These are phyloP conservation scores for Secale cereale DNA, from an alignment of 176 grass and related monocot genomes.

Conservation along the genomic window DNA sequence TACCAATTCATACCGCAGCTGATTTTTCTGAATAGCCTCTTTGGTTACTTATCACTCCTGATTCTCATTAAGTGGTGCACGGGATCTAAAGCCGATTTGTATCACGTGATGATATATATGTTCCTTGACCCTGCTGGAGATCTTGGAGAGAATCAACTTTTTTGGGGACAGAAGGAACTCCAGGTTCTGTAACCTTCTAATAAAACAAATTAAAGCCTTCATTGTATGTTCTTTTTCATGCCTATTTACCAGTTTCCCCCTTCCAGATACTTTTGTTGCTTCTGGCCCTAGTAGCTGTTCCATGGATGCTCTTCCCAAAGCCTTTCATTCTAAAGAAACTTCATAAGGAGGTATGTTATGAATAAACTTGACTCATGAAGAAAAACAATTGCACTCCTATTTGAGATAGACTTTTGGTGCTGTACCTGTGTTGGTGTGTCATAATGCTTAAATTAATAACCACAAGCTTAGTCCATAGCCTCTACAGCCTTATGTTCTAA, in stretches of 20 bases:
- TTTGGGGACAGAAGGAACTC: conserved; percentile 93
- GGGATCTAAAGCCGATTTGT: conserved; percentile 92
- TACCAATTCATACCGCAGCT: conserved; percentile 97
- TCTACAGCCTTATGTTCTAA: background rate
- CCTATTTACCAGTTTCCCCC: conserved; percentile 18
- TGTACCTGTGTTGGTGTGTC: background rate
- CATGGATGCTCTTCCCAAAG: conserved; percentile 98
- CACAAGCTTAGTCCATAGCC: background rate
- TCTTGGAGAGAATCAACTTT: conserved; percentile 97
- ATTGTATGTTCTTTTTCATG: conserved; percentile 20
- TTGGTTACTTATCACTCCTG: conserved; percentile 93
- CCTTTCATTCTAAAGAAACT: conserved; percentile 92
- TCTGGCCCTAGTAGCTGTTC: conserved; percentile 84
- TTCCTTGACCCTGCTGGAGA: conserved; percentile 88
- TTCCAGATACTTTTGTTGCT: conserved; percentile 84
- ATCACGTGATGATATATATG: conserved; percentile 99
- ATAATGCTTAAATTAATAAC: background rate
- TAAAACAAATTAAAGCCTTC: conserved; percentile 13
- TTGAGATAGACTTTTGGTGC: background rate
- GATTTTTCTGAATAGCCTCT: conserved; percentile 98
- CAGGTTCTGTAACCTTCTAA: conserved; percentile 64
- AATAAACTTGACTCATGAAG: background rate
- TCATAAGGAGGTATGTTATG: conserved; percentile 77
- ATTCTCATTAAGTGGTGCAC: conserved; percentile 97
- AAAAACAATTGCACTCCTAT: background rate